Percentiles rank a stretch among this genome's conserved stretches.
Conservation (phyloP, 2,329 filamentous ascomycete species). For the Calonectria honghensis region DNA sequence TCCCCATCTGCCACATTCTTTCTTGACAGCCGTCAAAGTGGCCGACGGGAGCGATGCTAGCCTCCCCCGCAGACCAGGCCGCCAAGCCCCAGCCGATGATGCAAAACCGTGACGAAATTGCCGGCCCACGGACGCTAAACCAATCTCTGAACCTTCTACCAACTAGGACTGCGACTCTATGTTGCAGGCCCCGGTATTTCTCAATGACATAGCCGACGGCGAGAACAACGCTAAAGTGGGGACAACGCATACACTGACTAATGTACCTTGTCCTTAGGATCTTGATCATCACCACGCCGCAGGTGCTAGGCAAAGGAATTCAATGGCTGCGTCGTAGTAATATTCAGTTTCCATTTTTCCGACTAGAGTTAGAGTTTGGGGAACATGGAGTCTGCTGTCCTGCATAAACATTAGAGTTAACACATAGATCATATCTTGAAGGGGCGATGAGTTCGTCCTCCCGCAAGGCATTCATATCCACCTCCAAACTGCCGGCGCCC, state of each 20-base stretch:
- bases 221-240: conserved; percentile 15
- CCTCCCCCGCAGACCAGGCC: neutral
- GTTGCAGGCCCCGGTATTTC: neutral
- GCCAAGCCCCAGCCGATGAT: conserved; percentile 22
- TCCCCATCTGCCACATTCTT: neutral
- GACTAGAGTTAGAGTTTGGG: neutral
- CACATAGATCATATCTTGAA: neutral
- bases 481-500: neutral
- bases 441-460: neutral
- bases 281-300: neutral
- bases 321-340: neutral
- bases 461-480: neutral
- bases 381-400: neutral
- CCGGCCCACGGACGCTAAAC: conserved; percentile 9
- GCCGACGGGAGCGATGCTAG: neutral
- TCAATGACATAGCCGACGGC: conserved; percentile 1
- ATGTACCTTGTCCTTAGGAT: conserved; percentile 14
- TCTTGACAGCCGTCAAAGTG: neutral
- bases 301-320: neutral
- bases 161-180: neutral
- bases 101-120: conserved; percentile 22
- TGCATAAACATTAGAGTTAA: neutral
- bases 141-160: neutral
- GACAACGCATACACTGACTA: neutral
- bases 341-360: too few species aligned